These are phyloP conservation scores for Rhizoctonia solani DNA, from an alignment of 1,284 basidiomycete species.

Conservation along the genomic window DNA sequence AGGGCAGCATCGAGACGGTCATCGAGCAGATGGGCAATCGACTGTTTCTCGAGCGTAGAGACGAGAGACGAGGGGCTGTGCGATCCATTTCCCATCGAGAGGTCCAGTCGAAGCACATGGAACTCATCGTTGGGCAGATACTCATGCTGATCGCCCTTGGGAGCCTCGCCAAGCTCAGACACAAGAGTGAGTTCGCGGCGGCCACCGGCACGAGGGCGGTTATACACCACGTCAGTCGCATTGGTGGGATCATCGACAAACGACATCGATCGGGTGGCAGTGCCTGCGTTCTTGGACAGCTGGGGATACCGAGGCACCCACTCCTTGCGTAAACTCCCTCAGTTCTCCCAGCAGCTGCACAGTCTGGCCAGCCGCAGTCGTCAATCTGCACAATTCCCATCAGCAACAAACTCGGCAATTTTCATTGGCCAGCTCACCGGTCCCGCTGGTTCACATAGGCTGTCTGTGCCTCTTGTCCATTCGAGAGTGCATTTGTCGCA, in stretches of 20 bases:
- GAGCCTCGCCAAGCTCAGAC: constrained; percentile 39
- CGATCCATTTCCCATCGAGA: constrained; percentile 83
- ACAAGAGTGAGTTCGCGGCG: constrained; percentile 45
- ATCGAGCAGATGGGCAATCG: constrained; percentile 90
- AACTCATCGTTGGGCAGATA: constrained; percentile 60
- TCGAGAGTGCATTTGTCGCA: constrained; percentile 39
- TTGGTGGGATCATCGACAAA: constrained; percentile 79
- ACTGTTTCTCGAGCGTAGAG: constrained; percentile 87
- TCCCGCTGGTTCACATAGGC: constrained; percentile 72
- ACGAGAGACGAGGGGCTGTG: constrained; percentile 79
- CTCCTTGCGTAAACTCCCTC: constrained; percentile 77
- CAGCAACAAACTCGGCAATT: constrained; percentile 5
- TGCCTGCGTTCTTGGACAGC: constrained; percentile 46
- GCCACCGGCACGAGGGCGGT: constrained; percentile 54
- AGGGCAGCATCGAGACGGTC: constrained; percentile 80
- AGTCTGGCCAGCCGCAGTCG: constrained; percentile 74
- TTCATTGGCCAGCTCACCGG: constrained; percentile 52
- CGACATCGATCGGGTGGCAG: constrained; percentile 65
- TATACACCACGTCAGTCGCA: constrained; percentile 67
- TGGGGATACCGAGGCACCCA: constrained; percentile 90
- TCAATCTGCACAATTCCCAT: constrained; percentile 61
- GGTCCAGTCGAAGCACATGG: constrained; percentile 86
- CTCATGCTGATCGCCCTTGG: not conserved
- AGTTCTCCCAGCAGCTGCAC: constrained; percentile 72
- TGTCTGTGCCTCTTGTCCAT: constrained; percentile 70